Base-by-base conservation (phyloP, 2,329 filamentous ascomycete genomes). In the Onygenales sp. region DNA sequence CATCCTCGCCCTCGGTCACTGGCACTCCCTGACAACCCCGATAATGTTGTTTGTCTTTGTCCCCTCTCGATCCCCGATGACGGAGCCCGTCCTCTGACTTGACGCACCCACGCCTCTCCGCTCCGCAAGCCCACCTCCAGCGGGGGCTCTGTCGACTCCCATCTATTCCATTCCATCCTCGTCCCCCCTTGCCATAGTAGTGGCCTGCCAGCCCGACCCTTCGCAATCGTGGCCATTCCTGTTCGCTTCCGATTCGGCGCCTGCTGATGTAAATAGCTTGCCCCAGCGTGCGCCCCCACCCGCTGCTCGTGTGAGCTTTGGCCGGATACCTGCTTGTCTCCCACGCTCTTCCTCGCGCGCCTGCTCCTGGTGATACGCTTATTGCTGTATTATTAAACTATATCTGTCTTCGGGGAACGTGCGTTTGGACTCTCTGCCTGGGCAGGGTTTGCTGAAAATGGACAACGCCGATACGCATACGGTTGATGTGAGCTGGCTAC, bases 401-500 rank as follows among this genome's bases (percentile, higher is more conserved):
- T 27, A 27, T 27, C 21, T 1, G 21, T 27, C 21, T 27, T 27
- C 21, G 21, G 3, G 21, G 21, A 27, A 27, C 21, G 21, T 27
- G 21, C 21, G 21, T 27, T 27, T 27, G 21, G 21, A 27, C 21
- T 27, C 21, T 27, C 5, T 4, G 3, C 21, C 5, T 3, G 21
- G 21, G 3, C 5, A 5, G 5, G 21, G 21, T 3, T 41, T 41
- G 11, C 11, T 4, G 38, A 50, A 57, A 27, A 92, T 92, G 88
- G 88, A 92, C 72, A 84, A 86, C 62, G 81, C 88, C 60, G 84
- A 89, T 69, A 85, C 85, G 60, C 81, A 89, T 69, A 85, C 85
- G 60, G 81, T 94, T 65, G 89, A 95, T 72, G 89, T 94, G 66
- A 90, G 86, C 71, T 95, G 89, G 89, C 86, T 94, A 76, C 87